These are phyloP conservation scores for Dryas integrifolia DNA, from an alignment of 331 rosid species.

Conservation along the genomic window DNA sequence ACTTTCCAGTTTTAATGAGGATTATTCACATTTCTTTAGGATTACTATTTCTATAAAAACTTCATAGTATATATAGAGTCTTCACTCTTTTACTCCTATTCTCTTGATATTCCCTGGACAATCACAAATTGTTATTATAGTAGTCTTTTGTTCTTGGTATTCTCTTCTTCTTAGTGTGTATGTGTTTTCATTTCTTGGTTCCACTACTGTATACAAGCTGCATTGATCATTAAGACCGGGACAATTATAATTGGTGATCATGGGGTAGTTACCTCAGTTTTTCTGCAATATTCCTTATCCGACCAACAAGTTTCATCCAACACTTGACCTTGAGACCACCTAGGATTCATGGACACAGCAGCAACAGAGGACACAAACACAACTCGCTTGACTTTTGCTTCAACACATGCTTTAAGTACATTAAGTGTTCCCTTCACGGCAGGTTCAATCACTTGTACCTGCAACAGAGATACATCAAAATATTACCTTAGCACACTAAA, in stretches of 20 bases:
- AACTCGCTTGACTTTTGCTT: constrained; percentile 68
- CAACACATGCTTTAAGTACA: constrained; percentile 59
- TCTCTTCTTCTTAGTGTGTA: too few relatives aligned
- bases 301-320: constrained; percentile 81
- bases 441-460: constrained; percentile 75
- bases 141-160: too few relatives aligned
- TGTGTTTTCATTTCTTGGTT: not conserved
- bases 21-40: not conserved
- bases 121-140: too few relatives aligned
- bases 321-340: constrained; percentile 39
- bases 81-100: not conserved
- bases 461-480: constrained; percentile 17
- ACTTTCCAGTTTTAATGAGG: too few relatives aligned
- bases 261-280: constrained; percentile 43
- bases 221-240: not conserved
- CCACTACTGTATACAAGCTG: not conserved
- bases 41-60: not conserved
- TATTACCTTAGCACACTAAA: not conserved
- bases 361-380: constrained; percentile 55
- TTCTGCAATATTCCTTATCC: constrained; percentile 68
- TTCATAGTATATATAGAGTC: not conserved
- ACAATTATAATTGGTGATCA: not conserved
- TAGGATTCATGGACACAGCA: constrained; percentile 42
- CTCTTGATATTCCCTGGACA: not conserved
- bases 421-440: constrained; percentile 73